Conservation (phyloP, 805 yeast species). For the Yamadazyma endophytica region DNA sequence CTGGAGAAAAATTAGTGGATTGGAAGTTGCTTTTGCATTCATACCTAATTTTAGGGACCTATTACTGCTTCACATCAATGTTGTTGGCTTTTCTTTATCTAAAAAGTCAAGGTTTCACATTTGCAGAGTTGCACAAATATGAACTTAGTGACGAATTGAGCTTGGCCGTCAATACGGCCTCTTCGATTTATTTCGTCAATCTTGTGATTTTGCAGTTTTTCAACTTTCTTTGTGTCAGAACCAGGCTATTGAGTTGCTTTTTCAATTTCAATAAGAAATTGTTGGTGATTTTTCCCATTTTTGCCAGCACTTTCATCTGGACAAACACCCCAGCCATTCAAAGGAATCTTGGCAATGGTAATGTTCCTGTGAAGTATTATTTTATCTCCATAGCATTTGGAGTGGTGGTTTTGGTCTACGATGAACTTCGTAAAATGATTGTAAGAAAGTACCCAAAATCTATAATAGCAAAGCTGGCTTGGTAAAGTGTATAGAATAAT, state of each 20-base stretch:
- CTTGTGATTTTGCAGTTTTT: constrained; percentile 46
- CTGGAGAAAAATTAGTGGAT: constrained; percentile 40
- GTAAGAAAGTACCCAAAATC: constrained; percentile 36
- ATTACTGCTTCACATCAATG: constrained; percentile 37
- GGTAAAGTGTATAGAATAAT: constrained; percentile 22
- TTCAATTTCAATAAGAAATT: constrained; percentile 35
- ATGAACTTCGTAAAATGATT: constrained; percentile 38
- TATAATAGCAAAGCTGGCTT: constrained; percentile 35
- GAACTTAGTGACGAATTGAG: constrained; percentile 20
- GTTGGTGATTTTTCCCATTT: constrained; percentile 29
- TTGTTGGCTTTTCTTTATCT: constrained; percentile 36
- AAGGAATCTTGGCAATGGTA: constrained; percentile 27
- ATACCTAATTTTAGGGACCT: constrained; percentile 40
- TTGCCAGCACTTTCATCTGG: constrained; percentile 37
- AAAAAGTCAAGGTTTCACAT: constrained; percentile 30
- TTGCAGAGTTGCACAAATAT: constrained; percentile 30
- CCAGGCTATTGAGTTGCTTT: constrained; percentile 38
- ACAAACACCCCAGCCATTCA: constrained; percentile 41
- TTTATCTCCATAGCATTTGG: constrained; percentile 47
- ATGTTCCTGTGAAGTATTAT: constrained; percentile 43
- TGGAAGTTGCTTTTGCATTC: constrained; percentile 37
- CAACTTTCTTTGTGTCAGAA: constrained; percentile 41
- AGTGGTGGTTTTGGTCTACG: constrained; percentile 31
- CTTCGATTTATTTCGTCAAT: constrained; percentile 44
- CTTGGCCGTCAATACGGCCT: constrained; percentile 16